These are phyloP conservation scores for Rhynchospora breviuscula DNA, from an alignment of 176 grass and related monocot genomes.

Conservation along the genomic window DNA sequence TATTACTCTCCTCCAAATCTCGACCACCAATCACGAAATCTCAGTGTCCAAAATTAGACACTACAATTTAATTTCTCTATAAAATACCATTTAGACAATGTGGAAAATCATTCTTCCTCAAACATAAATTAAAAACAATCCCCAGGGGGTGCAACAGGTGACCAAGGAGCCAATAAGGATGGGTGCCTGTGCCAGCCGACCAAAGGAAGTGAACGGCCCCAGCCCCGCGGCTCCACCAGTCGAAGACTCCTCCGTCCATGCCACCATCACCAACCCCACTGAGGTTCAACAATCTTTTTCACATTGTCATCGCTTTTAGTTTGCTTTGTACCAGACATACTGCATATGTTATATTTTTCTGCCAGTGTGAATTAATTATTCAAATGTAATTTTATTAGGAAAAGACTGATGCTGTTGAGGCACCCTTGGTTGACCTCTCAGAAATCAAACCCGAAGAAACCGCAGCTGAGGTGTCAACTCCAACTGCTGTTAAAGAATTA, in stretches of 20 bases:
- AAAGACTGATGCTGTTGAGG: conserved; percentile 22
- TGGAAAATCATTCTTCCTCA: conserved; percentile 20
- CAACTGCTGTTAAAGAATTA: conserved; percentile 21
- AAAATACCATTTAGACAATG: conserved; percentile 5
- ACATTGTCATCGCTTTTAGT: neutral
- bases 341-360: neutral
- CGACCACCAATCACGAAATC: neutral
- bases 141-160: neutral
- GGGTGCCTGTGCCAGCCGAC: conserved; percentile 32
- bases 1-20: neutral
- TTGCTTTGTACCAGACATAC: neutral
- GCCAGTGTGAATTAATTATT: neutral
- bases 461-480: neutral
- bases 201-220: conserved; percentile 7
- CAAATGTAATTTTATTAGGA: conserved; percentile 10
- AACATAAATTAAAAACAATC: conserved; percentile 4
- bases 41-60: conserved; percentile 17
- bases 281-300: neutral
- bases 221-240: conserved; percentile 10
- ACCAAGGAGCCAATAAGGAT: conserved; percentile 14
- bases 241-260: conserved; percentile 5
- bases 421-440: conserved; percentile 33
- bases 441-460: conserved; percentile 29
- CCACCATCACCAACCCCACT: neutral
- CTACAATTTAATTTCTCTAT: conserved; percentile 8